phyloP scores from a whole-genome alignment of 2,329 filamentous ascomycete genomes.

The Bimuria novae-zelandiae region DNA sequence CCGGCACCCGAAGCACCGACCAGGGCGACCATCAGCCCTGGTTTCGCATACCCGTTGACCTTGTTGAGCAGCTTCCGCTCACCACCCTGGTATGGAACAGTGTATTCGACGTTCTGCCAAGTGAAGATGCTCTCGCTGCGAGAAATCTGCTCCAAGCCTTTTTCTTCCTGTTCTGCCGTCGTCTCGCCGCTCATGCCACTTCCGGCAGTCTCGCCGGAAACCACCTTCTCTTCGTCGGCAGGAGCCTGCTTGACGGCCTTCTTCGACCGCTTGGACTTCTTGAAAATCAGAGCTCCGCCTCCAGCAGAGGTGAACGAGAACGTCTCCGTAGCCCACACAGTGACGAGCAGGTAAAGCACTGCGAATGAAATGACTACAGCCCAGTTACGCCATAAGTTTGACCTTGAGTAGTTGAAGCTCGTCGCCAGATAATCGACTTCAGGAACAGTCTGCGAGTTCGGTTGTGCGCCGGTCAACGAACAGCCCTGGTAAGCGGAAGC shows the following conservation, averaged over 20 bases:
- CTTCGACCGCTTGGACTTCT: slow-evolving; percentile 67
- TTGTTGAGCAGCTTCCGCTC: slow-evolving; percentile 68
- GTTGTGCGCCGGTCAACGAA: slow-evolving; percentile 60
- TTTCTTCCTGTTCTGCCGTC: slow-evolving; percentile 32
- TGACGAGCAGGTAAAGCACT: slow-evolving; percentile 73
- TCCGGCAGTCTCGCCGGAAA: slow-evolving; percentile 29
- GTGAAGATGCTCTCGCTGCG: slow-evolving; percentile 46
- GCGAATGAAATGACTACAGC: slow-evolving; percentile 77
- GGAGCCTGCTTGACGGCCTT: slow-evolving; percentile 54
- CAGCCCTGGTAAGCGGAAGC: slow-evolving; percentile 66
- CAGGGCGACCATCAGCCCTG: slow-evolving; percentile 77
- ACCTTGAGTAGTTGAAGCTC: slow-evolving; percentile 61
- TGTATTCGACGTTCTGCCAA: slow-evolving; percentile 61
- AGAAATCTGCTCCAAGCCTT: slow-evolving; percentile 42
- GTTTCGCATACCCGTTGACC: slow-evolving; percentile 78
- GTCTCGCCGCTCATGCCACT: slow-evolving; percentile 25
- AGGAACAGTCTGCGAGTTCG: slow-evolving; percentile 56
- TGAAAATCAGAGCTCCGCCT: slow-evolving; percentile 73
- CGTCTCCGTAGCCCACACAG: slow-evolving; percentile 70
- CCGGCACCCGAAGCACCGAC: slow-evolving; percentile 83
- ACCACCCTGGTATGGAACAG: slow-evolving; percentile 69
- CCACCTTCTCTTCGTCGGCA: slow-evolving; percentile 63
- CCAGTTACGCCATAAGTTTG: slow-evolving; percentile 73
- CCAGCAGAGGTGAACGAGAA: slow-evolving; percentile 66
- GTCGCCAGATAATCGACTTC: slow-evolving; percentile 60